Evolutionary conservation across 176 grass and related monocot species (phyloP).

Genomic region (Raddia guianensis): DNA sequence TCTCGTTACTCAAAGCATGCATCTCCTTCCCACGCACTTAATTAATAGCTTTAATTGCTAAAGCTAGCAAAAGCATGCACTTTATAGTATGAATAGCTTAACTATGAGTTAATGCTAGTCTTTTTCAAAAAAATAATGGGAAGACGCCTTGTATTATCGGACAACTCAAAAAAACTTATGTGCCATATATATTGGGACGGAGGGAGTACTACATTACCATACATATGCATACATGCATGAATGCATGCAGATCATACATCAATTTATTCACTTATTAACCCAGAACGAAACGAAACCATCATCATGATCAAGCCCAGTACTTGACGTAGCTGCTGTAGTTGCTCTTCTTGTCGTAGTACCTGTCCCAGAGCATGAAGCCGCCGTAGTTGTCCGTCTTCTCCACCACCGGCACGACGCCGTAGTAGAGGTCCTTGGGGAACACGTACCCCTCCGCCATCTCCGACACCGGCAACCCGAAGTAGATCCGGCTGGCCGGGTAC

Average conservation of each 20-base stretch:
- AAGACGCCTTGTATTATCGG: no score
- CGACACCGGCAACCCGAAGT: conserved; percentile 16
- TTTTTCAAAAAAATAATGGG: no score
- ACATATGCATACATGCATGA: neutral
- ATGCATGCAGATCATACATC: neutral
- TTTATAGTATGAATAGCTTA: no score
- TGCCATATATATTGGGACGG: no score
- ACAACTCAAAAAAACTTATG: no score
- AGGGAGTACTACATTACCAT: no score
- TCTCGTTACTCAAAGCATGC: no score
- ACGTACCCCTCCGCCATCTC: conserved; percentile 10
- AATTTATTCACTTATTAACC: neutral
- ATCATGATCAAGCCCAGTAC: conserved; percentile 9
- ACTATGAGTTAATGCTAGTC: no score
- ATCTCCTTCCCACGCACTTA: no score
- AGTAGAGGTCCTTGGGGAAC: conserved; percentile 32
- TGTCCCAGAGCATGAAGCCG: conserved; percentile 33
- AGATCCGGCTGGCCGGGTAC: conserved; percentile 38
- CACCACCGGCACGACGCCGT: conserved; percentile 10
- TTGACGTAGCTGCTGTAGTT: conserved; percentile 9
- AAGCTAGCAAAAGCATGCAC: no score
- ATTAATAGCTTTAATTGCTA: no score
- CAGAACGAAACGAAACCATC: no score
- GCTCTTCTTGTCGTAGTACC: neutral
- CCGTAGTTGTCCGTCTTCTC: conserved; percentile 9